Evolutionary conservation across 192 early-diverging fungal genomes (phyloP).

Genomic region (Coemansia sp.): DNA sequence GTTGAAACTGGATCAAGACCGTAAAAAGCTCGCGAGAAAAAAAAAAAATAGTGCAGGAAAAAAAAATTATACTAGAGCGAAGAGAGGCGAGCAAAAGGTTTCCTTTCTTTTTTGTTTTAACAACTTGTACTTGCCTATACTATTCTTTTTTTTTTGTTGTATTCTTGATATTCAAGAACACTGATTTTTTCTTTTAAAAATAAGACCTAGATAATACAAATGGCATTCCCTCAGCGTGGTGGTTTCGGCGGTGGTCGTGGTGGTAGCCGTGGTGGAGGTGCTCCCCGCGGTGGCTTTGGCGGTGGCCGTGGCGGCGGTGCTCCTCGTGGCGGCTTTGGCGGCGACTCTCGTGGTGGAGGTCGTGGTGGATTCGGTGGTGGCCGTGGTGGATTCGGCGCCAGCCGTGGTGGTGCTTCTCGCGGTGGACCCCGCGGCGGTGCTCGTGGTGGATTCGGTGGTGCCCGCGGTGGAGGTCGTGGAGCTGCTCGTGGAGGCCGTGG

Average conservation of each 20-base stretch:
- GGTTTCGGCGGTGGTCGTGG: conserved; percentile 49
- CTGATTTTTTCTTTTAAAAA: background rate
- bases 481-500: conserved; percentile 60
- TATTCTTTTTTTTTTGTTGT: background rate
- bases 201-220: conserved; percentile 36
- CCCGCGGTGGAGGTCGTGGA: conserved; percentile 46
- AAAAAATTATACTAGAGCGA: background rate
- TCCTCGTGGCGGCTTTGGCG: conserved; percentile 29
- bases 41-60: conserved; percentile 15
- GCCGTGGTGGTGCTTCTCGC: conserved; percentile 44
- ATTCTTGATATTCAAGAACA: background rate
- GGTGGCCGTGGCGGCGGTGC: conserved; percentile 57
- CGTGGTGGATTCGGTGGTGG: conserved; percentile 55
- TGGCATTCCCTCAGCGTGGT: conserved; percentile 57
- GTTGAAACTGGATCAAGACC: background rate
- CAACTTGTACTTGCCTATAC: conserved; percentile 6
- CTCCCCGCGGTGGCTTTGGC: conserved; percentile 40
- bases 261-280: conserved; percentile 55
- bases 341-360: conserved; percentile 57
- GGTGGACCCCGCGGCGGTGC: conserved; percentile 61
- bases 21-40: background rate
- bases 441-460: conserved; percentile 36
- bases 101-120: background rate
- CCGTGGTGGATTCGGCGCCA: conserved; percentile 55
- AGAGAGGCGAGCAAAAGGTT: background rate